Base-by-base conservation (phyloP, 257 asterid species). In the Rehmannia glutinosa region DNA sequence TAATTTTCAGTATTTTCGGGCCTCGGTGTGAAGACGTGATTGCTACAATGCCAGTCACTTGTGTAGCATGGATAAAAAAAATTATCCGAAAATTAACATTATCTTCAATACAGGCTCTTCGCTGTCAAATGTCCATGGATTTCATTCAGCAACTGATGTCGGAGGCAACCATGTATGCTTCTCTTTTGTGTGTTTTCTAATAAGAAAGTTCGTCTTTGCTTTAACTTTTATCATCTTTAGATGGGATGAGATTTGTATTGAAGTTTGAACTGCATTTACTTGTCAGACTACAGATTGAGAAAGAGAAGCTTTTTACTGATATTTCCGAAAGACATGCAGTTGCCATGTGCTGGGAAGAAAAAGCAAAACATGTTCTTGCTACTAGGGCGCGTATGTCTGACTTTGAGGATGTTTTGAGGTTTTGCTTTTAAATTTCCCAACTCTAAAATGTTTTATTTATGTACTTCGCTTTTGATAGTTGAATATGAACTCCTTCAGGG, bases 321-420 rank as follows among this genome's bases (percentile, higher is more conserved):
- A 75, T 90, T 47, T 81, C 84, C 54, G 71, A 66, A 63, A 79
- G 78, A 52, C 80, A 74, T 42, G 79, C 78, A 13, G 56, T 63
- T 71, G 95, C 90, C 56, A 16, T 74, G 69, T 33, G 58, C 66
- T 87, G 92, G 91, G 97, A 92, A 75, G 90, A 84, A 68, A 83
- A 82, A 69, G 96, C 95, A 51, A 82, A 79, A 64, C 64, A 64
- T 56, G 51, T 81, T 71, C 90, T 92, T 54, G 77, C 74, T 64
- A 74, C 65, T 32, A 73, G 72, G 83, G 95, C 82, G 9, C 78
- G 77, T 42, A 80, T 92, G 73, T 73, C 83, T 35, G 95, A 83
- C 59, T 83, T 87, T 76, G 92, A 90, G 80, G 87, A 84, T 62
- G 64, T 85, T 53, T 57, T 92, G 77, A 92, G 97, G 98, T 92